A percentile compares a stretch with the other conserved stretches of the same genome.
These are phyloP conservation scores for Aspergillus amoenus DNA, from an alignment of 2,329 filamentous ascomycete genomes.

Conservation along the genomic window DNA sequence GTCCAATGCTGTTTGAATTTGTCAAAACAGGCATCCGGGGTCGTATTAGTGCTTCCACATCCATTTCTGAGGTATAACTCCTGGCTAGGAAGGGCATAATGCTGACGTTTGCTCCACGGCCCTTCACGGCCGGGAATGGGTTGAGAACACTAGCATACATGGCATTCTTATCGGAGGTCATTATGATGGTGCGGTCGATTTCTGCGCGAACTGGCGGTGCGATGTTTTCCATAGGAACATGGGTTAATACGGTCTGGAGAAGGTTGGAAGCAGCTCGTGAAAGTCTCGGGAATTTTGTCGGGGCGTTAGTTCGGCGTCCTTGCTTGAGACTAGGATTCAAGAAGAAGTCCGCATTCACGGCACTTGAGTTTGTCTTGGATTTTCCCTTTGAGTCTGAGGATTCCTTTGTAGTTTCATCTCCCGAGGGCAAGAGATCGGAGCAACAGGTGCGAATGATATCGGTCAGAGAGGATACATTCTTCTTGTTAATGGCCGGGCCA, in stretches of 20 bases:
- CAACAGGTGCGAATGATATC: slow-evolving; percentile 68
- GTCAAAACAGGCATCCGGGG: slow-evolving; percentile 52
- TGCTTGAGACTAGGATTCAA: slow-evolving; percentile 50
- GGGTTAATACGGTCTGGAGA: slow-evolving; percentile 61
- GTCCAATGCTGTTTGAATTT: slow-evolving; percentile 28
- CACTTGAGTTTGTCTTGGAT: slow-evolving; percentile 34
- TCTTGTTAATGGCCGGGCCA: slow-evolving; percentile 67
- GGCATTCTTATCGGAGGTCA: slow-evolving; percentile 66
- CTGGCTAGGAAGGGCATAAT: slow-evolving; percentile 77
- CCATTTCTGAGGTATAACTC: slow-evolving; percentile 61
- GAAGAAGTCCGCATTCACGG: slow-evolving; percentile 69
- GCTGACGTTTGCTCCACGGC: slow-evolving; percentile 64
- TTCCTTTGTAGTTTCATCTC: slow-evolving; percentile 38
- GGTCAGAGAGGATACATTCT: slow-evolving; percentile 62
- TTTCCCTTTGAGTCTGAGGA: slow-evolving; percentile 44
- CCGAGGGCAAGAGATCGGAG: slow-evolving; percentile 64
- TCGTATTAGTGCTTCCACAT: slow-evolving; percentile 68
- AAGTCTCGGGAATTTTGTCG: slow-evolving; percentile 43
- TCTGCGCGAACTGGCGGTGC: slow-evolving; percentile 71
- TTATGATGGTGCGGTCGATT: slow-evolving; percentile 77
- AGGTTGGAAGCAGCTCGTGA: slow-evolving; percentile 59
- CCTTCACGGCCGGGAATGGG: slow-evolving; percentile 64
- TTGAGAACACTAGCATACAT: slow-evolving; percentile 83
- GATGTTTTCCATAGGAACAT: slow-evolving; percentile 65
- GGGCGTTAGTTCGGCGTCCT: slow-evolving; percentile 19